Evolutionary conservation across 306 rosid genomes (phyloP).

Genomic region (Glycine soja): DNA sequence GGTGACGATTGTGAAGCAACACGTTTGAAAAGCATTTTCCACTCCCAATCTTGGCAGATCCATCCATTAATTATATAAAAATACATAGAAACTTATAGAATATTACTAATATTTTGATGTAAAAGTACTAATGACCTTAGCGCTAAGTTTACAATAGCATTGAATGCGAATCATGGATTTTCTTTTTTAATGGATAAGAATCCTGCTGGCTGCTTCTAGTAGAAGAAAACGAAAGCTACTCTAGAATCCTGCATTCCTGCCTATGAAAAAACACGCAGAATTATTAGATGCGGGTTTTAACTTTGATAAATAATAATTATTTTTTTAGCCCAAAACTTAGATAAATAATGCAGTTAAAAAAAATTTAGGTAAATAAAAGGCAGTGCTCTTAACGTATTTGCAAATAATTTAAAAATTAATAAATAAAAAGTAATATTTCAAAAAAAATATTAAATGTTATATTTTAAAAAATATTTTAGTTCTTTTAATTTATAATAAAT

Average conservation of each 20-base stretch:
- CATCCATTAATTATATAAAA: conserved; percentile 5
- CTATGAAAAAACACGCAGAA: background rate
- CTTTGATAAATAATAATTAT: too few relatives aligned
- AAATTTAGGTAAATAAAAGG: too few relatives aligned
- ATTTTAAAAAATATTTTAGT: too few relatives aligned
- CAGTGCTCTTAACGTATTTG: too few relatives aligned
- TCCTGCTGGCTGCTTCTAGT: background rate
- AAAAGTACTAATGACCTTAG: background rate
- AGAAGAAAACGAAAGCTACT: background rate
- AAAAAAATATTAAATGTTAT: too few relatives aligned
- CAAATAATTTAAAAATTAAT: too few relatives aligned
- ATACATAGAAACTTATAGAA: too few relatives aligned
- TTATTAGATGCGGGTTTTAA: too few relatives aligned
- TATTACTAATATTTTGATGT: background rate
- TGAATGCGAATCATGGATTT: conserved; percentile 18
- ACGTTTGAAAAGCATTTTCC: conserved; percentile 33
- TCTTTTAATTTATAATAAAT: too few relatives aligned
- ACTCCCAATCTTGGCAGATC: conserved; percentile 10
- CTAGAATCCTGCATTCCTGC: background rate
- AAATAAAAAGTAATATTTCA: too few relatives aligned
- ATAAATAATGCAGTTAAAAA: too few relatives aligned
- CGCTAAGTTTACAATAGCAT: conserved; percentile 33
- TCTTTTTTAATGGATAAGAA: conserved; percentile 30
- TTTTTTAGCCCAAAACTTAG: too few relatives aligned
- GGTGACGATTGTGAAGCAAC: conserved; percentile 8